A percentile compares a stretch with the other conserved stretches of the same genome.
These are phyloP conservation scores for Sphagnum tenellum DNA, from an alignment of 225 moss, liverwort and hornwort species.

Conservation along the genomic window DNA sequence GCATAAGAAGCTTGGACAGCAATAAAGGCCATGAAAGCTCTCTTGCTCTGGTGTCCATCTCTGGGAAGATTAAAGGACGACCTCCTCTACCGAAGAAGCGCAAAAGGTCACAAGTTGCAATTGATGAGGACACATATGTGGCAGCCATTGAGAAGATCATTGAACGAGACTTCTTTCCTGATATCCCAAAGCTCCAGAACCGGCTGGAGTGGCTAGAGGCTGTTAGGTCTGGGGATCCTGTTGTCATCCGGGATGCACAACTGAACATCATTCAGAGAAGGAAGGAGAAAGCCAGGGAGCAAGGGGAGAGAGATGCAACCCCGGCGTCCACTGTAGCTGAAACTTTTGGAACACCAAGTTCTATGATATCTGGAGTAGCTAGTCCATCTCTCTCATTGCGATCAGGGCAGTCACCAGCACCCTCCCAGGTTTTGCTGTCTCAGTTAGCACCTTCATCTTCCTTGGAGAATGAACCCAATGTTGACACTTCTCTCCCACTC, in stretches of 20 bases:
- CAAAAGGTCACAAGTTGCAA: constrained; percentile 43
- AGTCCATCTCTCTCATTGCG: constrained; percentile 64
- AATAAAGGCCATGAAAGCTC: constrained; percentile 34
- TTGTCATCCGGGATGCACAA: constrained; percentile 83
- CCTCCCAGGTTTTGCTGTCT: constrained; percentile 34
- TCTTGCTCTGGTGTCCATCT: constrained; percentile 33
- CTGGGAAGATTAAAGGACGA: constrained; percentile 26
- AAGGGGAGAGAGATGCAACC: constrained; percentile 58
- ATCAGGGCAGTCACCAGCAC: constrained; percentile 61
- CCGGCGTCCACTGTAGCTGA: constrained; percentile 41
- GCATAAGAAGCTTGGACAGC: constrained; percentile 30
- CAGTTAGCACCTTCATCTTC: constrained; percentile 12
- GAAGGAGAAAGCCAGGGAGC: constrained; percentile 64
- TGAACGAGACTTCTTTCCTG: constrained; percentile 94
- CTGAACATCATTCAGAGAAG: constrained; percentile 76
- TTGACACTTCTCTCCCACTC: constrained; percentile 63
- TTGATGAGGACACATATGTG: constrained; percentile 93
- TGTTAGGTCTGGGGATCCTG: constrained; percentile 80
- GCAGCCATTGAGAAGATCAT: constrained; percentile 96
- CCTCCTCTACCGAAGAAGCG: constrained; percentile 46
- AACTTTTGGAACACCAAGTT: constrained; percentile 51
- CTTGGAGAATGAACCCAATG: constrained; percentile 23
- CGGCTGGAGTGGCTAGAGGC: constrained; percentile 95
- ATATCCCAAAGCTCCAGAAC: constrained; percentile 96
- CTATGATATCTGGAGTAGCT: constrained; percentile 57